Conservation (phyloP, 2,329 filamentous ascomycete species). For the Colletotrichum shisoi region DNA sequence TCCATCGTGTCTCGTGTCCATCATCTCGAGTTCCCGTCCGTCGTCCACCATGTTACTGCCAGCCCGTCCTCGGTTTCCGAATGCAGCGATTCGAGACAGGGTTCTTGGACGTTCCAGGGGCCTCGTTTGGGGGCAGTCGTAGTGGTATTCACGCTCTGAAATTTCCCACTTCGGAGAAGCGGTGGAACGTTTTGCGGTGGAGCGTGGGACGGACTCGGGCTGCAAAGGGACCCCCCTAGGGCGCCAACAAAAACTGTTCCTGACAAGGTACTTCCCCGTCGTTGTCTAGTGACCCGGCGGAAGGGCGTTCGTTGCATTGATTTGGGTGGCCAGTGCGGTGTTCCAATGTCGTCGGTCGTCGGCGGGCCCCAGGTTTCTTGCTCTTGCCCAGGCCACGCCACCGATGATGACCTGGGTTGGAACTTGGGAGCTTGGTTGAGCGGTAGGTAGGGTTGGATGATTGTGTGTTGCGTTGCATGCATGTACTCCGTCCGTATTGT, state of each 20-base stretch:
- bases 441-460: background rate
- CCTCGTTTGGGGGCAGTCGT: conserved; percentile 13
- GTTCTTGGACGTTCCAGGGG: conserved; percentile 13
- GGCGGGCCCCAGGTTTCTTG: too few relatives aligned
- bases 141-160: conserved; percentile 24
- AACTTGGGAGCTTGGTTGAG: conserved; percentile 18
- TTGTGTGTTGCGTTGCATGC: background rate
- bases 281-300: conserved; percentile 28
- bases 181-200: conserved; percentile 31
- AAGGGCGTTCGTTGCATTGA: conserved; percentile 36
- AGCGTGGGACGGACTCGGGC: conserved; percentile 22
- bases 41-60: conserved; percentile 4
- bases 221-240: conserved; percentile 14
- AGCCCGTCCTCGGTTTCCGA: conserved; percentile 20
- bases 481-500: background rate
- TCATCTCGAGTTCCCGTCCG: background rate
- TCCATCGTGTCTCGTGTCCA: conserved; percentile 13
- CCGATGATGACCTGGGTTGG: conserved; percentile 7
- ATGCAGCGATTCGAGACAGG: conserved; percentile 27
- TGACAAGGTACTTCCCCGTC: conserved; percentile 28
- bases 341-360: conserved; percentile 25
- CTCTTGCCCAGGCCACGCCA: conserved; percentile 25
- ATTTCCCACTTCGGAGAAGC: conserved; percentile 22
- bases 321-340: conserved; percentile 34
- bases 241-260: conserved; percentile 15